Evolutionary conservation across 192 early-diverging fungal species (phyloP).

Genomic region (Backusella psychrophila): DNA sequence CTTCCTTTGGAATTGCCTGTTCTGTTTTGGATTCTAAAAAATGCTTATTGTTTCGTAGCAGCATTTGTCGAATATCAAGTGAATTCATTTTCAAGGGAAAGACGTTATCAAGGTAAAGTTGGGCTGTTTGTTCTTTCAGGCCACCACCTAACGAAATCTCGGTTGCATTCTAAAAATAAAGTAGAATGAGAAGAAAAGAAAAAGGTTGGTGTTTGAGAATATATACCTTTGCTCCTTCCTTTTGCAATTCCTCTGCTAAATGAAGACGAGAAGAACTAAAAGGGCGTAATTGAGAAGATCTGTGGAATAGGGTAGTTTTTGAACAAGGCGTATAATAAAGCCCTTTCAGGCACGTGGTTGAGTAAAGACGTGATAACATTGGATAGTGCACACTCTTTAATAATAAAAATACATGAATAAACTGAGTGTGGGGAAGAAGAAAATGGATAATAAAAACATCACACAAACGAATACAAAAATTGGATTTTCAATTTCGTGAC

Average conservation of each 20-base stretch:
- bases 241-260: background rate
- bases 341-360: background rate
- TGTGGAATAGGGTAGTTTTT: background rate
- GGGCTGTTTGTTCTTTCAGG: slow-evolving; percentile 4
- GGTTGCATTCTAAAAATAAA: background rate
- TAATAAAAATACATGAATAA: background rate
- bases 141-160: background rate
- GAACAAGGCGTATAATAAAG: background rate
- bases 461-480: background rate
- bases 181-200: background rate
- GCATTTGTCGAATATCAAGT: slow-evolving; percentile 36
- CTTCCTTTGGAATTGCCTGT: slow-evolving; percentile 33
- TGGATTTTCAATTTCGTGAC: background rate
- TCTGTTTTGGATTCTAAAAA: slow-evolving; percentile 19
- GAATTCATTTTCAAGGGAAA: slow-evolving; percentile 34
- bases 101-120: slow-evolving; percentile 40
- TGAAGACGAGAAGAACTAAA: background rate
- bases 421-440: background rate
- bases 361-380: background rate
- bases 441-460: background rate
- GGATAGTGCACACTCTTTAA: background rate
- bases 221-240: background rate
- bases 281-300: background rate
- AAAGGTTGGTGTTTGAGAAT: background rate
- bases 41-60: slow-evolving; percentile 21